Evolutionary conservation across 164 flowering plant genomes (phyloP).

Genomic region (Nelumbo lutea): DNA sequence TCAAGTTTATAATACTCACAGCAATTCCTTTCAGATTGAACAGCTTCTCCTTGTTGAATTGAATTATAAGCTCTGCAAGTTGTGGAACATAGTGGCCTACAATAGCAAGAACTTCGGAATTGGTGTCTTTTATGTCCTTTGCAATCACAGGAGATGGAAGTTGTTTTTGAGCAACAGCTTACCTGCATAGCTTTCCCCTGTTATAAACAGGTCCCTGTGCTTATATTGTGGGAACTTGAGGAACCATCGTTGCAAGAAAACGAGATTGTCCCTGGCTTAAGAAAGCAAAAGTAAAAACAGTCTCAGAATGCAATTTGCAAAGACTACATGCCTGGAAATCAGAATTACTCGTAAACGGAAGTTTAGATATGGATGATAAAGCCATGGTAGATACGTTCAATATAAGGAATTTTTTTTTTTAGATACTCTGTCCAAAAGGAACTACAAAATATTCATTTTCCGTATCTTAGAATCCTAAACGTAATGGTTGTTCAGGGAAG

Average conservation of each 20-base stretch:
- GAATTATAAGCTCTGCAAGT: slow-evolving; percentile 66
- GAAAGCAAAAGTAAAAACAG: slow-evolving; percentile 16
- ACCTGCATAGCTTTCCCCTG: slow-evolving; percentile 86
- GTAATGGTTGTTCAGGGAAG: too few relatives aligned
- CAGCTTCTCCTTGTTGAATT: slow-evolving; percentile 52
- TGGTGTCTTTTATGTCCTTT: background rate
- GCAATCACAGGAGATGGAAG: background rate
- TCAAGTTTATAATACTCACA: slow-evolving; percentile 36
- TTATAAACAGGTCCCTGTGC: slow-evolving; percentile 47
- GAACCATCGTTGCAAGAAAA: slow-evolving; percentile 58
- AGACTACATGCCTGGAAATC: background rate
- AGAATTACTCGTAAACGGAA: too few relatives aligned
- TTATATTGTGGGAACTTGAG: slow-evolving; percentile 54
- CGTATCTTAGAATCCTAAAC: background rate
- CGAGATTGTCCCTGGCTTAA: slow-evolving; percentile 60
- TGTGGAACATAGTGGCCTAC: slow-evolving; percentile 92
- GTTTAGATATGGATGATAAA: background rate
- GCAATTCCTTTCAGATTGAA: slow-evolving; percentile 95
- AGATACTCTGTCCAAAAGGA: background rate
- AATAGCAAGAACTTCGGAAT: background rate
- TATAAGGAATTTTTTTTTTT: background rate
- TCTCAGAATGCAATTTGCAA: slow-evolving; percentile 21
- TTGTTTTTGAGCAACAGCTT: slow-evolving; percentile 1
- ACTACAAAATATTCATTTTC: background rate
- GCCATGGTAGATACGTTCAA: background rate